These are phyloP conservation scores for Phytopythium aichiense DNA, from an alignment of 352 stramenopile species.

Conservation along the genomic window DNA sequence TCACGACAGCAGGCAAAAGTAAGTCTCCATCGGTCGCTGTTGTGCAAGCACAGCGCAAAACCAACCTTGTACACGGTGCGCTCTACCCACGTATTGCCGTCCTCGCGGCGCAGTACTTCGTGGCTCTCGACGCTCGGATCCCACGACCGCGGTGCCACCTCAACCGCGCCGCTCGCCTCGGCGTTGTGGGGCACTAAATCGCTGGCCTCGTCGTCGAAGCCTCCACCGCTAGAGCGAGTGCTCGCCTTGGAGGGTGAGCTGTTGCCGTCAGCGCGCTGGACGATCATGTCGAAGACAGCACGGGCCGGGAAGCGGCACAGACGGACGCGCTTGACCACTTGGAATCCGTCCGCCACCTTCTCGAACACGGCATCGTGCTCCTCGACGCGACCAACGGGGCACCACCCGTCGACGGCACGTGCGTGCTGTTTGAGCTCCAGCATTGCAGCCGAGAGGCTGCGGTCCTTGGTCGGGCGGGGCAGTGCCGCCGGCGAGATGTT, in stretches of 20 bases:
- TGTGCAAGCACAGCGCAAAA: neutral
- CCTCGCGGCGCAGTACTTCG: slow-evolving; percentile 42
- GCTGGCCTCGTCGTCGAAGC: neutral
- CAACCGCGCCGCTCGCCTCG: neutral
- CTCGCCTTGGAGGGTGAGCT: neutral
- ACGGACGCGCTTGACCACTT: slow-evolving; percentile 60
- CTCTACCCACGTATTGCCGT: slow-evolving; percentile 51
- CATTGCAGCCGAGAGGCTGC: slow-evolving; percentile 40
- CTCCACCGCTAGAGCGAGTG: neutral
- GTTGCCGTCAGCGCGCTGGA: slow-evolving; percentile 8
- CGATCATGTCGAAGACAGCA: slow-evolving; percentile 70
- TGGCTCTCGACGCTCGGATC: slow-evolving; percentile 45
- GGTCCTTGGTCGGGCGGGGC: slow-evolving; percentile 38
- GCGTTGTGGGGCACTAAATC: neutral
- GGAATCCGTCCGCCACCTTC: slow-evolving; percentile 52
- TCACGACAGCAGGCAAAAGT: neutral
- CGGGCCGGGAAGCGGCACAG: slow-evolving; percentile 61
- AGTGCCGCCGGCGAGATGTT: slow-evolving; percentile 38
- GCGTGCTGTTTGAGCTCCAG: slow-evolving; percentile 52
- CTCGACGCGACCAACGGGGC: slow-evolving; percentile 16
- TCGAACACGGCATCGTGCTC: slow-evolving; percentile 55
- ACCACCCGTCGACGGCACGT: slow-evolving; percentile 34
- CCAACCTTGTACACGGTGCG: slow-evolving; percentile 50
- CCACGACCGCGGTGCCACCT: slow-evolving; percentile 7
- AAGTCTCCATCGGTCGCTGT: too few relatives aligned